Evolutionary conservation across 176 grass and related monocot genomes (phyloP).

Genomic region (Dactylis glomerata): DNA sequence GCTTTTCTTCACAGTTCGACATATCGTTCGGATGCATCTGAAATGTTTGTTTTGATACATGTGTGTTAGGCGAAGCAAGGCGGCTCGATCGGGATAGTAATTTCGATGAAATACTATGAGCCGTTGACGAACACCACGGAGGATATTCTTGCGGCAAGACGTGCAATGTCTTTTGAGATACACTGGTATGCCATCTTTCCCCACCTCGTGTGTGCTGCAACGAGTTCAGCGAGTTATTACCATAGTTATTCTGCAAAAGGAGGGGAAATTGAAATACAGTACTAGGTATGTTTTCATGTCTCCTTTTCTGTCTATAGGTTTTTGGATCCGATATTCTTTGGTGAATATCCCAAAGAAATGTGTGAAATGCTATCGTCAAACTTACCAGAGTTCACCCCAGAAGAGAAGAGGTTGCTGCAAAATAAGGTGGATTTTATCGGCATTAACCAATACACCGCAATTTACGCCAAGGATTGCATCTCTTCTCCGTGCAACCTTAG

Average conservation of each 20-base stretch:
- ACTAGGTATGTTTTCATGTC: not conserved
- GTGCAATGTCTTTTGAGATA: slow-evolving; percentile 26
- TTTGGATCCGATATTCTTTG: slow-evolving; percentile 53
- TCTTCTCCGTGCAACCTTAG: slow-evolving; percentile 36
- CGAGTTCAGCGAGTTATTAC: not conserved
- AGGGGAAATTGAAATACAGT: too few relatives aligned
- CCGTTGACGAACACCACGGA: slow-evolving; percentile 45
- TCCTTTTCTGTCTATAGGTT: slow-evolving; percentile 29
- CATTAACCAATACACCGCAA: slow-evolving; percentile 64
- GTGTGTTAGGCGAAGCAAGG: slow-evolving; percentile 46
- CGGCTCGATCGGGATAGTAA: slow-evolving; percentile 51
- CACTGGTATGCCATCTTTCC: slow-evolving; percentile 11
- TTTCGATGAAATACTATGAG: slow-evolving; percentile 45
- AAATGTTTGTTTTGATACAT: not conserved
- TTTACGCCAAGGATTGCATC: too few relatives aligned
- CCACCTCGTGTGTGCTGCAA: too few relatives aligned
- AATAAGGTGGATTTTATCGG: slow-evolving; percentile 62
- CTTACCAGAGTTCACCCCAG: slow-evolving; percentile 44
- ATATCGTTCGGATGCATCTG: not conserved
- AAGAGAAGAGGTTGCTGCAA: slow-evolving; percentile 36
- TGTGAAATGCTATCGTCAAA: too few relatives aligned
- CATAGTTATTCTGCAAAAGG: not conserved
- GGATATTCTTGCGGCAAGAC: slow-evolving; percentile 45
- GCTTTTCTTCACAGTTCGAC: too few relatives aligned
- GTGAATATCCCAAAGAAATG: slow-evolving; percentile 57